Evolutionary conservation across 148 eudicot genomes (phyloP).

Genomic region (Rhododendron kiyosumense): DNA sequence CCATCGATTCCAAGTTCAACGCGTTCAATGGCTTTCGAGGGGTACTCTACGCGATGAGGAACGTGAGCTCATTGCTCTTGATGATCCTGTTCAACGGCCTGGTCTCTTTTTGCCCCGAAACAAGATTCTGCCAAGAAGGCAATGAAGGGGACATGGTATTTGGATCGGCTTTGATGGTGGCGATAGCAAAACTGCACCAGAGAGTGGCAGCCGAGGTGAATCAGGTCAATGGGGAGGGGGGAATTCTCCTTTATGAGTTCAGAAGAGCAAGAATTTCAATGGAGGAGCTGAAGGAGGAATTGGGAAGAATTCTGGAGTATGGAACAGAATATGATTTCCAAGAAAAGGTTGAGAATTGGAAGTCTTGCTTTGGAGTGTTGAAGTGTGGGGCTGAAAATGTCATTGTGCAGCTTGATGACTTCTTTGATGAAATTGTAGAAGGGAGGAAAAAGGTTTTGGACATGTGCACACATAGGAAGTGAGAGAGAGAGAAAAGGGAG

Average conservation of each 20-base stretch:
- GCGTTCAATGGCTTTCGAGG: conserved; percentile 47
- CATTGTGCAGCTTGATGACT: conserved; percentile 51
- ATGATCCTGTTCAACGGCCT: conserved; percentile 41
- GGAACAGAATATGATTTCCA: conserved; percentile 19
- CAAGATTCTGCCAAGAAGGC: conserved; percentile 22
- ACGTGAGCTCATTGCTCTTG: conserved; percentile 36
- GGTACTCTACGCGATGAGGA: conserved; percentile 40
- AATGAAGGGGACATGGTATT: conserved; percentile 28
- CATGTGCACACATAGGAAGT: conserved; percentile 41
- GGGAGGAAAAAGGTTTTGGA: conserved; percentile 55
- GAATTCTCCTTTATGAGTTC: conserved; percentile 33
- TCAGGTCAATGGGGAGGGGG: conserved; percentile 15
- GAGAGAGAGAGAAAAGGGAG: neutral
- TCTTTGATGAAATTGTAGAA: conserved; percentile 62
- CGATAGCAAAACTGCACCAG: conserved; percentile 35
- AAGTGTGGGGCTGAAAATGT: conserved; percentile 44
- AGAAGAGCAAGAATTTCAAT: conserved; percentile 24
- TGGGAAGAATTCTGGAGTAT: conserved; percentile 22
- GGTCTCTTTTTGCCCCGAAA: conserved; percentile 31
- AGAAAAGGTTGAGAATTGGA: conserved; percentile 32
- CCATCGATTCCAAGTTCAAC: conserved; percentile 38
- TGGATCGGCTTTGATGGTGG: conserved; percentile 38
- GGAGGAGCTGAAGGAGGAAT: conserved; percentile 32
- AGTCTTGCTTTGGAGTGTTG: conserved; percentile 32
- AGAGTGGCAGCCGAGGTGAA: conserved; percentile 24